Conservation (phyloP, 2,329 filamentous ascomycete genomes). For the Leptoxyphium fumago region DNA sequence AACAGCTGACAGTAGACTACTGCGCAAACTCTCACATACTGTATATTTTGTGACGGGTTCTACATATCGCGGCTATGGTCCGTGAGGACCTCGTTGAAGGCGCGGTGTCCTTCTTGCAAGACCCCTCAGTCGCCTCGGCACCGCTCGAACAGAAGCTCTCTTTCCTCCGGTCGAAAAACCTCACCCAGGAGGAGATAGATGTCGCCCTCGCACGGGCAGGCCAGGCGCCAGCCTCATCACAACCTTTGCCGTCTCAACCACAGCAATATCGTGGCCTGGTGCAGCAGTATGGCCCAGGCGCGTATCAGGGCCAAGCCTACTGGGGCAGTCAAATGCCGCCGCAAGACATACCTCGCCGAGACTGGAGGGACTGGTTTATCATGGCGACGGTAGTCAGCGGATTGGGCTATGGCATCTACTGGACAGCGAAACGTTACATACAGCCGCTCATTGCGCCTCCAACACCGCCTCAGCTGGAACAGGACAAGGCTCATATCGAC, state of each 20-base stretch:
- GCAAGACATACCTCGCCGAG: conserved; percentile 55
- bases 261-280: conserved; percentile 21
- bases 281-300: conserved; percentile 30
- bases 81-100: conserved; percentile 85
- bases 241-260: conserved; percentile 31
- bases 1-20: too few species aligned
- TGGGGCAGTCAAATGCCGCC: conserved; percentile 35
- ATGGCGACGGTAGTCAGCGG: conserved; percentile 93
- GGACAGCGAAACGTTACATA: conserved; percentile 84
- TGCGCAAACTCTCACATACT: too few species aligned
- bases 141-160: conserved; percentile 86
- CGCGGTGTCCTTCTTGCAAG: conserved; percentile 60
- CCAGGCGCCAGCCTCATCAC: conserved; percentile 34
- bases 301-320: conserved; percentile 37
- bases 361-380: conserved; percentile 99
- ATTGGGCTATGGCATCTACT: conserved; percentile 76
- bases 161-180: conserved; percentile 90
- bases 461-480: conserved; percentile 81
- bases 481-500: conserved; percentile 86
- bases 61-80: conserved; percentile 49
- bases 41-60: background rate
- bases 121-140: conserved; percentile 77
- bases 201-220: conserved; percentile 63
- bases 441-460: conserved; percentile 82
- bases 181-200: conserved; percentile 91